Percentiles rank a stretch among this genome's conserved stretches.
These are phyloP conservation scores for Fraxinus quadrangulata DNA, from an alignment of 257 asterid genomes.

Conservation along the genomic window DNA sequence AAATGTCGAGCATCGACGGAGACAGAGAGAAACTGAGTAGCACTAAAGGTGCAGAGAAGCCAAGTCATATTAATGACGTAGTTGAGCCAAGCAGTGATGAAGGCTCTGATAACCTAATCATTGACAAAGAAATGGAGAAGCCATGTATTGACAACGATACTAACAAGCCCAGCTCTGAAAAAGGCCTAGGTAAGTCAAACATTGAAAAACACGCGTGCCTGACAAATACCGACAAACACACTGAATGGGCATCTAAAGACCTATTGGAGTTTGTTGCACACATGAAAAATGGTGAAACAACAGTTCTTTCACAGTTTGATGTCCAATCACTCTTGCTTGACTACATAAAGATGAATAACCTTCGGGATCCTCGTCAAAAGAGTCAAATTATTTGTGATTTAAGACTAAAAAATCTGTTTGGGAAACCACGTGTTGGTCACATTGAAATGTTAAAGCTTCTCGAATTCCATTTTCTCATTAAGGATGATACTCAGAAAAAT, in stretches of 20 bases:
- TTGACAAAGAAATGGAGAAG: conserved; percentile 19
- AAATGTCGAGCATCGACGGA: conserved; percentile 16
- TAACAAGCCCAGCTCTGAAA: conserved; percentile 21
- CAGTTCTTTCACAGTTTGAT: conserved; percentile 43
- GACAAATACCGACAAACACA: conserved; percentile 31
- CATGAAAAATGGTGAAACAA: conserved; percentile 43
- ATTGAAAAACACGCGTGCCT: conserved; percentile 7
- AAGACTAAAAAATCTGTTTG: conserved; percentile 47
- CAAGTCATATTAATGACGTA: conserved; percentile 12
- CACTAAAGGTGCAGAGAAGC: not conserved
- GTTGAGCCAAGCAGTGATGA: conserved; percentile 22
- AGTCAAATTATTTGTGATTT: conserved; percentile 47
- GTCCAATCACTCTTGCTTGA: conserved; percentile 44
- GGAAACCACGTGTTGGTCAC: conserved; percentile 50
- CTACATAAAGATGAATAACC: conserved; percentile 47
- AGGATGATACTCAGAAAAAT: conserved; percentile 38
- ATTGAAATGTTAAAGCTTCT: conserved; percentile 57
- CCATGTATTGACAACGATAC: conserved; percentile 23
- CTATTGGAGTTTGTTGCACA: conserved; percentile 61
- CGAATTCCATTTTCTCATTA: conserved; percentile 42
- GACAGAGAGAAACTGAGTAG: conserved; percentile 24
- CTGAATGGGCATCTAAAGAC: conserved; percentile 82
- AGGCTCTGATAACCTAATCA: conserved; percentile 9
- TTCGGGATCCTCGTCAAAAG: conserved; percentile 45
- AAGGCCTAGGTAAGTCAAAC: conserved; percentile 11